Evolutionary conservation across 2,329 filamentous ascomycete genomes (phyloP), one percentile per base, ranked within the genome.

Genomic region (Rhinocladiella similis): DNA sequence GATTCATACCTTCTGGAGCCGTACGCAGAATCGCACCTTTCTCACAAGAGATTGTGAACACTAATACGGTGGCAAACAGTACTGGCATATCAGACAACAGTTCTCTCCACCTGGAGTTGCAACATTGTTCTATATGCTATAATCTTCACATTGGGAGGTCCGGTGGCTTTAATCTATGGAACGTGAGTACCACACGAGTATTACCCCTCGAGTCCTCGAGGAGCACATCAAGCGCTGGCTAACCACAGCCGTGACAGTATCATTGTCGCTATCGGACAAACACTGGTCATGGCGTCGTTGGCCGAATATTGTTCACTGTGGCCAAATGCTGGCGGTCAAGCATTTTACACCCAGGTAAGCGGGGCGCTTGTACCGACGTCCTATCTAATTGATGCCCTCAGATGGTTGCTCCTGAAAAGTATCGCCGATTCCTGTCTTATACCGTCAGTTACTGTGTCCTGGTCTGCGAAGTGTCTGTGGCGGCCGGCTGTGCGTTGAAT

Each of bases 271-370:
- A 39, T 51, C 6, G 49, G 49, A 20, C 49, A 51, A 42, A 47
- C 45, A 20, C 10, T 47, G 13, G 45, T 47, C 12, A 47, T 47
- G 45, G 45, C 45, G 9, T 48, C 42, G 10, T 27, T 54, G 10
- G 51, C 42, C n/a, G 51, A 54, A 16, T 48, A 47, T 47, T 14
- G 16, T 14, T 35, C 43, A 9, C 19, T 50, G 3, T 54, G 36
- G 27, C 52, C 52, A 2, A 54, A 45, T 29, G 52, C 52, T 27
- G 52, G 52, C 9, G 52, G 52, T 7, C 52, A 54, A 42, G 33
- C 48, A n/a, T 47, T 48, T 36, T 54, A 35, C 29, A 46, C 33
- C 20, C 45, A 47, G 45, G 45, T 47, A 47, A 47, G 16, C 13
- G 6, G 13, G 3, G n/a, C 12, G 27, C 5, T 10, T 14, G 13